These are phyloP conservation scores for Conoideocrella luteorostrata DNA, from an alignment of 2,329 filamentous ascomycete genomes.

Conservation along the genomic window DNA sequence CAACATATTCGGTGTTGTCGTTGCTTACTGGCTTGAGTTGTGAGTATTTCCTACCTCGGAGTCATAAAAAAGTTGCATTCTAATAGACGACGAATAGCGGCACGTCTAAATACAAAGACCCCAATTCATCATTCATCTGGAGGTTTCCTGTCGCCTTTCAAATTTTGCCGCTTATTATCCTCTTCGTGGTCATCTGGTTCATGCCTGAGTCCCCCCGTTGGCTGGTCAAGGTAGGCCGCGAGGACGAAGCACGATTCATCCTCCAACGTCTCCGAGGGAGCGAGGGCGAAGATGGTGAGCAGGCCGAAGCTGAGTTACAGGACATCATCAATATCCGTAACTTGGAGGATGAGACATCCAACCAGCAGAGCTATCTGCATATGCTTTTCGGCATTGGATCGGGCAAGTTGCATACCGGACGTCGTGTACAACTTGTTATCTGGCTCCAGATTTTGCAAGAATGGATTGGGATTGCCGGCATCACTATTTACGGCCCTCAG, in stretches of 20 bases:
- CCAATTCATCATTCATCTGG: constrained; percentile 54
- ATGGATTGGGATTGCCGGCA: constrained; percentile 64
- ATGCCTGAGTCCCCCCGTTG: constrained; percentile 65
- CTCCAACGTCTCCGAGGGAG: constrained; percentile 57
- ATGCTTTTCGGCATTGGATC: constrained; percentile 64
- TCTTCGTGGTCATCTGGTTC: constrained; percentile 54
- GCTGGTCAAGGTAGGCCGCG: constrained; percentile 59
- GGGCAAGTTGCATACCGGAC: constrained; percentile 58
- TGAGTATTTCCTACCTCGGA: constrained; percentile 10
- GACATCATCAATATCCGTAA: constrained; percentile 61
- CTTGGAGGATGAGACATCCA: constrained; percentile 54
- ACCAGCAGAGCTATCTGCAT: constrained; percentile 51
- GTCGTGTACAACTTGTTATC: constrained; percentile 62
- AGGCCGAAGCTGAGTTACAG: constrained; percentile 57
- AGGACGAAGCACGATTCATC: constrained; percentile 62
- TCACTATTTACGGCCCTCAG: constrained; percentile 53
- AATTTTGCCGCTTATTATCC: constrained; percentile 54
- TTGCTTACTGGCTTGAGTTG: constrained; percentile 53
- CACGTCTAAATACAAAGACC: constrained; percentile 53
- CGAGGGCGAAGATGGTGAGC: constrained; percentile 41
- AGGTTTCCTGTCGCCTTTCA: constrained; percentile 66
- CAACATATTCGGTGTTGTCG: constrained; percentile 64
- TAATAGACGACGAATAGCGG: no score
- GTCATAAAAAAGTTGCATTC: no score
- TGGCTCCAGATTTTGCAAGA: constrained; percentile 68